These are phyloP conservation scores for Candida freyschussii DNA, from an alignment of 1,139 yeast genomes.

Conservation along the genomic window DNA sequence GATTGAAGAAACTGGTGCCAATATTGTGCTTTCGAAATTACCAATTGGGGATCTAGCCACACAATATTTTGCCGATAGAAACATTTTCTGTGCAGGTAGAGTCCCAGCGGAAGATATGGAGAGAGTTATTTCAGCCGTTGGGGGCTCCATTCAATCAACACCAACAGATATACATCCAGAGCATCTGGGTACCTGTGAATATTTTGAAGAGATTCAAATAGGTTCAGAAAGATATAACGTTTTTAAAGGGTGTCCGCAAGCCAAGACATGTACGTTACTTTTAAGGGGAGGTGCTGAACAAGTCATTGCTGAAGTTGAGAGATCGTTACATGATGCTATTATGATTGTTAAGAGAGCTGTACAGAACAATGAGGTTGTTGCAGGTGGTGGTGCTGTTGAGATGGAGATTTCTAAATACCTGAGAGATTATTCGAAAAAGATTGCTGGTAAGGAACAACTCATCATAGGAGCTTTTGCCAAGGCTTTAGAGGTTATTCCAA, in stretches of 20 bases:
- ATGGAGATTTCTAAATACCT: constrained; percentile 91
- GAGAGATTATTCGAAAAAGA: constrained; percentile 79
- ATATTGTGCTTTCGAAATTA: constrained; percentile 85
- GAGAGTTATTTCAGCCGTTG: constrained; percentile 90
- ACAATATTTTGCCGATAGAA: constrained; percentile 94
- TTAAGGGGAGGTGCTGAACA: constrained; percentile 98
- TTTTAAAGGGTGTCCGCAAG: constrained; percentile 87
- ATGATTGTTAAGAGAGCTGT: constrained; percentile 97
- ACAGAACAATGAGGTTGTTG: constrained; percentile 80
- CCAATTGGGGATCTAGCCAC: constrained; percentile 99
- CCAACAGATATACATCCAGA: constrained; percentile 67
- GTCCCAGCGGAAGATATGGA: constrained; percentile 86
- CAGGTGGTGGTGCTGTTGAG: constrained; percentile 99
- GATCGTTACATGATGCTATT: constrained; percentile 96
- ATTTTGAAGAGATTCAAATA: constrained; percentile 88
- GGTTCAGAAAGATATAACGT: constrained; percentile 94
- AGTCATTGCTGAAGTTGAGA: constrained; percentile 96
- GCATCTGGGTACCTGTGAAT: constrained; percentile 82
- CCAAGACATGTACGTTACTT: constrained; percentile 88
- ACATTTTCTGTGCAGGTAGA: constrained; percentile 96
- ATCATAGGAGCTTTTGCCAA: constrained; percentile 89
- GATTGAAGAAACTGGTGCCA: constrained; percentile 80
- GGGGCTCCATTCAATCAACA: constrained; percentile 87
- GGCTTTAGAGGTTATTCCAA: constrained; percentile 92
- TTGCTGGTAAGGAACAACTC: constrained; percentile 94